phyloP scores from a whole-genome alignment of 2,329 filamentous ascomycete genomes.

The Ophiosphaerella herpotricha region DNA sequence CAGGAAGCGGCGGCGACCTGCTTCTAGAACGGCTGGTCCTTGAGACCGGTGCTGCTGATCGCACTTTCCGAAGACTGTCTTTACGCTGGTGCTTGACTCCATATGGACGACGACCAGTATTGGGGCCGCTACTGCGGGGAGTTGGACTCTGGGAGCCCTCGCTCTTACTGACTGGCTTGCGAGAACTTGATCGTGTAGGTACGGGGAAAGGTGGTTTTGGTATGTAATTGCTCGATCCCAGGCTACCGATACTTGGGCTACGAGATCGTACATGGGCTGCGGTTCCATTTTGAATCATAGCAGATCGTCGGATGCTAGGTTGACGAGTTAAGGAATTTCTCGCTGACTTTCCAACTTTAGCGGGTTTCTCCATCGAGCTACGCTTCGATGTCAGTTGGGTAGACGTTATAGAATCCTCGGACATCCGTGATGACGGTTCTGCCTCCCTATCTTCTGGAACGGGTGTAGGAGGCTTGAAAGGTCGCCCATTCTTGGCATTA shows the following conservation, averaged over 20 bases:
- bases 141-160: conserved; percentile 82
- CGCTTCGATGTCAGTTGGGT: conserved; percentile 28
- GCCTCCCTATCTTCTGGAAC: conserved; percentile 50
- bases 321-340: conserved; percentile 39
- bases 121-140: conserved; percentile 51
- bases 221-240: conserved; percentile 47
- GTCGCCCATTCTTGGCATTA: conserved; percentile 55
- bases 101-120: conserved; percentile 48
- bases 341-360: conserved; percentile 40
- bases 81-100: conserved; percentile 53
- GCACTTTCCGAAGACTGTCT: conserved; percentile 75
- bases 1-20: conserved; percentile 65
- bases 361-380: conserved; percentile 42
- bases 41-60: conserved; percentile 77
- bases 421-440: conserved; percentile 30
- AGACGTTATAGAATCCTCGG: conserved; percentile 36
- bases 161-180: conserved; percentile 69
- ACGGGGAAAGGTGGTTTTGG: conserved; percentile 84
- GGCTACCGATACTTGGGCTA: conserved; percentile 68
- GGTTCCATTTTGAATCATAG: conserved; percentile 80
- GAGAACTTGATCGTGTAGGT: conserved; percentile 84
- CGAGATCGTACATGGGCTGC: conserved; percentile 68
- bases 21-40: conserved; percentile 51
- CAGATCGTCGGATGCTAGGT: conserved; percentile 73
- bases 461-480: conserved; percentile 48